Conservation (phyloP, 2,329 filamentous ascomycete genomes). For the Talaromyces sp. region DNA sequence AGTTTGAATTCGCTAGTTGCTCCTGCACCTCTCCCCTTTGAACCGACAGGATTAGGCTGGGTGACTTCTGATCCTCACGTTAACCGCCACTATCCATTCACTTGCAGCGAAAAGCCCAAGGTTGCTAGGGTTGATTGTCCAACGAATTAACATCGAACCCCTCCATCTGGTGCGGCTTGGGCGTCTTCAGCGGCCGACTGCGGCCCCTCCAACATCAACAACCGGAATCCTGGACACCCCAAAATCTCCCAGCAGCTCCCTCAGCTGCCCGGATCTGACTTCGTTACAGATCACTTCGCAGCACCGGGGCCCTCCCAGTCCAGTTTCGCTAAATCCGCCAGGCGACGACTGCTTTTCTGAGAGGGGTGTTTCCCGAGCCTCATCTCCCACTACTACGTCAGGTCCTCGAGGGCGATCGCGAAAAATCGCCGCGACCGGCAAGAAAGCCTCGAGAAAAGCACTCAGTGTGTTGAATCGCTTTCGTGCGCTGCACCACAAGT, state of each 20-base stretch:
- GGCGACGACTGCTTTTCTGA: conserved; percentile 24
- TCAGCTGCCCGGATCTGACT: conserved; percentile 46
- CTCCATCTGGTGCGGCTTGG: conserved; percentile 13
- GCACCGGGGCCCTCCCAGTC: conserved; percentile 6
- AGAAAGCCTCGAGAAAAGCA: conserved; percentile 39
- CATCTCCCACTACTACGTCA: conserved; percentile 32
- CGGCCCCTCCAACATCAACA: conserved; percentile 21
- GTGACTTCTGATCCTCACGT: background rate
- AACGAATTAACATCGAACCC: conserved; percentile 14
- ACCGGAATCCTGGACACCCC: conserved; percentile 42
- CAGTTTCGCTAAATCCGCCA: conserved; percentile 8
- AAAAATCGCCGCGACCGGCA: conserved; percentile 34
- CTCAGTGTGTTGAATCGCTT: conserved; percentile 44
- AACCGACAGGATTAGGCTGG: background rate
- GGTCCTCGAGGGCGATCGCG: conserved; percentile 32
- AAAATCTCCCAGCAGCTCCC: conserved; percentile 40
- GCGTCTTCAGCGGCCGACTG: conserved; percentile 20
- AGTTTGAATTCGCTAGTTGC: conserved; percentile 1
- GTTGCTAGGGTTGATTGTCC: conserved; percentile 14
- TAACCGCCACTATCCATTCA: conserved; percentile 13
- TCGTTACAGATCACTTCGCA: conserved; percentile 35
- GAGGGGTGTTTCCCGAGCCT: conserved; percentile 31
- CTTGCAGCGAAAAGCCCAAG: conserved; percentile 8
- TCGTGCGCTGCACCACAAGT: conserved; percentile 41
- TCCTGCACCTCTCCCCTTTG: background rate